Percentiles rank a stretch among this genome's conserved stretches.
Evolutionary conservation across 2,329 filamentous ascomycete genomes (phyloP).

Genomic region (Talaromyces rugulosus): DNA sequence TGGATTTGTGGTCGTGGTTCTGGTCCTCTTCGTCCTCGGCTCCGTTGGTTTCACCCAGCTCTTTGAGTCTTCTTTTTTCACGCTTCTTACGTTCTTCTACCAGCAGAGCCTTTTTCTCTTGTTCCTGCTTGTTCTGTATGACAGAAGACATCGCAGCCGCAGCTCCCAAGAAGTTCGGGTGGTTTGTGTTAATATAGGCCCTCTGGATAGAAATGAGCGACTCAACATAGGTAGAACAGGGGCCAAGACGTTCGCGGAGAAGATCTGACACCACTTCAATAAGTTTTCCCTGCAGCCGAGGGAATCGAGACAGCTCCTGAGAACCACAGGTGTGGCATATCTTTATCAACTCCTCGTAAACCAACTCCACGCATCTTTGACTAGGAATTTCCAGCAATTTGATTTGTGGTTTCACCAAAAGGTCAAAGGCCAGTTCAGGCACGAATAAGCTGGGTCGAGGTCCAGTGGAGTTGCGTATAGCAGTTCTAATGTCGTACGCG

Average conservation of each 20-base stretch:
- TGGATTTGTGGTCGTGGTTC: conserved; percentile 50
- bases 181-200: conserved; percentile 99
- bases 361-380: conserved; percentile 93
- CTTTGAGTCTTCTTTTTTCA: conserved; percentile 77
- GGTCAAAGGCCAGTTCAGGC: conserved; percentile 93
- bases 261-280: conserved; percentile 98
- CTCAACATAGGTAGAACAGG: conserved; percentile 85
- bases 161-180: conserved; percentile 95
- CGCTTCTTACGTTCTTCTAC: conserved; percentile 83
- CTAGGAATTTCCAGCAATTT: conserved; percentile 92
- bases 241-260: conserved; percentile 84
- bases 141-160: conserved; percentile 97
- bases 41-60: conserved; percentile 73
- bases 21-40: conserved; percentile 62
- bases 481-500: conserved; percentile 89
- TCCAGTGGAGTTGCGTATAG: conserved; percentile 95
- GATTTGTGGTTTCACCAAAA: conserved; percentile 97
- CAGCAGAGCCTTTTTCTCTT: conserved; percentile 74
- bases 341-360: conserved; percentile 98
- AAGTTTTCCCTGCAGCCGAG: conserved; percentile 88
- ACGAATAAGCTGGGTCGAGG: conserved; percentile 94
- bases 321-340: conserved; percentile 98
- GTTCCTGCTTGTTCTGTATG: conserved; percentile 89
- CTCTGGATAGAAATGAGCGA: conserved; percentile 95
- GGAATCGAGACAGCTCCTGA: conserved; percentile 86